Conservation (phyloP, 179 eudicot genomes). For the Actinidia polygama region DNA sequence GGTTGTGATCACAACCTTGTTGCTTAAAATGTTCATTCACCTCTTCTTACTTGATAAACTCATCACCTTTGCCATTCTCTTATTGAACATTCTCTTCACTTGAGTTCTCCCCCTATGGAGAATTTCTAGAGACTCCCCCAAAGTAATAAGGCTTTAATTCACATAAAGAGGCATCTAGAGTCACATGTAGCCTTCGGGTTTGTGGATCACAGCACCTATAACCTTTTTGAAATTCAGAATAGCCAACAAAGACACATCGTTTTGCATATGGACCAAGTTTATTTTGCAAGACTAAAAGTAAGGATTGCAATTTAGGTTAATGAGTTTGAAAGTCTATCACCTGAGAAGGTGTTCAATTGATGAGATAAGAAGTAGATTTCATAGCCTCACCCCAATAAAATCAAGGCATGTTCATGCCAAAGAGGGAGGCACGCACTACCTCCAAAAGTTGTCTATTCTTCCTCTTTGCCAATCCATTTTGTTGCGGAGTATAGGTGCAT, state of each 20-base stretch:
- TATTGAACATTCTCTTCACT: slow-evolving; percentile 10
- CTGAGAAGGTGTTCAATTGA: slow-evolving; percentile 15
- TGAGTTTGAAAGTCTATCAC: slow-evolving; percentile 18
- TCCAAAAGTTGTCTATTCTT: neutral
- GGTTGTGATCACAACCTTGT: neutral
- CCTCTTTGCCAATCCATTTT: neutral
- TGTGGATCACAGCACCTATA: slow-evolving; percentile 25
- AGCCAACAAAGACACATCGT: slow-evolving; percentile 18
- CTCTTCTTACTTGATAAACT: neutral
- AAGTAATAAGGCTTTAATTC: slow-evolving; percentile 6
- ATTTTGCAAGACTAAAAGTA: neutral
- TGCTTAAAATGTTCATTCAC: neutral
- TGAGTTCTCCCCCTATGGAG: slow-evolving; percentile 14
- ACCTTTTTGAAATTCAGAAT: slow-evolving; percentile 5
- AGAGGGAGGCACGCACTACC: slow-evolving; percentile 1
- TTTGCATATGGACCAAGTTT: slow-evolving; percentile 18
- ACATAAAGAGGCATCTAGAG: slow-evolving; percentile 15
- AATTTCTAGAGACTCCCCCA: neutral
- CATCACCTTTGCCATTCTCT: neutral
- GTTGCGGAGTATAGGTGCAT: neutral
- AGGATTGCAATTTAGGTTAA: slow-evolving; percentile 1
- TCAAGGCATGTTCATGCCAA: neutral
- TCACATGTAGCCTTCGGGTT: slow-evolving; percentile 13
- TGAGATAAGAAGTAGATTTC: neutral
- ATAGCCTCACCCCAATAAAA: slow-evolving; percentile 18